Evolutionary conservation across 371 early-diverging fungal species (phyloP).

Genomic region (Entomophthora muscae): DNA sequence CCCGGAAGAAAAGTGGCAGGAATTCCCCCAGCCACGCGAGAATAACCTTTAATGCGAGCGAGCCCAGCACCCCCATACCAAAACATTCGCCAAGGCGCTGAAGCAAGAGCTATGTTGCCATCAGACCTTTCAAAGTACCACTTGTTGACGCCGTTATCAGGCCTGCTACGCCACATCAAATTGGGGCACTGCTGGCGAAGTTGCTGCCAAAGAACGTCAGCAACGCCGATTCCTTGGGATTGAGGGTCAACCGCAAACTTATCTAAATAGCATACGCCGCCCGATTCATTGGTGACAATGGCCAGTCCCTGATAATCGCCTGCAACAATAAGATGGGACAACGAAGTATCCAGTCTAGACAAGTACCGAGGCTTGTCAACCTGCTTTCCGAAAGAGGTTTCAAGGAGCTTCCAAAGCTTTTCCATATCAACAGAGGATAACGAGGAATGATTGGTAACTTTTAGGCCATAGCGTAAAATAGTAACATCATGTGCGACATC

Average conservation of each 20-base stretch:
- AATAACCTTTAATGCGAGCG: neutral
- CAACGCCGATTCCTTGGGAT: constrained; percentile 80
- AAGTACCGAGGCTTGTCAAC: constrained; percentile 38
- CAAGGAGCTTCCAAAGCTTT: constrained; percentile 39
- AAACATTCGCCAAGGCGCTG: constrained; percentile 57
- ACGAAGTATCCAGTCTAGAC: constrained; percentile 29
- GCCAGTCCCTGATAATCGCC: constrained; percentile 78
- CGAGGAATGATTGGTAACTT: constrained; percentile 27
- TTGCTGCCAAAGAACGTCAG: constrained; percentile 79
- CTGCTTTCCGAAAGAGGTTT: constrained; percentile 56
- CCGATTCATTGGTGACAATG: constrained; percentile 31
- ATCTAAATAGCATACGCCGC: constrained; percentile 44
- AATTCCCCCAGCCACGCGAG: neutral
- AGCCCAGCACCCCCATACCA: constrained; percentile 35
- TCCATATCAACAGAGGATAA: constrained; percentile 29
- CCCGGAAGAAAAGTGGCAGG: neutral
- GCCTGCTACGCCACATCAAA: constrained; percentile 71
- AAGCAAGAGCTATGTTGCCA: constrained; percentile 43
- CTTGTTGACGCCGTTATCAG: constrained; percentile 79
- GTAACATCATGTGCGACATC: constrained; percentile 30
- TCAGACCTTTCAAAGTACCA: constrained; percentile 86
- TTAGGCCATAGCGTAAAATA: constrained; percentile 58
- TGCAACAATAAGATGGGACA: constrained; percentile 52
- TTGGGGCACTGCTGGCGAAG: constrained; percentile 49
- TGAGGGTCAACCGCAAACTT: constrained; percentile 81